These are phyloP conservation scores for Globisporangium middletonii DNA, from an alignment of 352 stramenopile genomes.

Conservation along the genomic window DNA sequence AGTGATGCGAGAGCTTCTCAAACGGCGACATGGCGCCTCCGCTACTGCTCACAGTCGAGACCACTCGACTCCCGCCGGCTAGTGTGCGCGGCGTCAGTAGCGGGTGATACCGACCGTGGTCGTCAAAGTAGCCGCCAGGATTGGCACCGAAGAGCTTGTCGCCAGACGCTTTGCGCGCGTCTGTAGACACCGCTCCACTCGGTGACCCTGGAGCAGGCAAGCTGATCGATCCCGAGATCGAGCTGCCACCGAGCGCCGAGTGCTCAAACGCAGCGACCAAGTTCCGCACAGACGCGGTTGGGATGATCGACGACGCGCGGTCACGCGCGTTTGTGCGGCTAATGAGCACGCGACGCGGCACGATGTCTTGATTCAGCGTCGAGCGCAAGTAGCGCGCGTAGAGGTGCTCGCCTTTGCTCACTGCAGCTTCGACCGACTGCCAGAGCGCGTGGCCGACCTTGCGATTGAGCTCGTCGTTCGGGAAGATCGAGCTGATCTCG, in stretches of 20 bases:
- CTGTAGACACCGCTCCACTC: background rate
- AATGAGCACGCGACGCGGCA: background rate
- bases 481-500: conserved; percentile 71
- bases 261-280: conserved; percentile 21
- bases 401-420: conserved; percentile 62
- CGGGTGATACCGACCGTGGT: conserved; percentile 8
- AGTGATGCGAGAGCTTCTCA: conserved; percentile 61
- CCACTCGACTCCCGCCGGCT: background rate
- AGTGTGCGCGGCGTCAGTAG: background rate
- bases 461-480: conserved; percentile 51
- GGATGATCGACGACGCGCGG: conserved; percentile 12
- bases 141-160: background rate
- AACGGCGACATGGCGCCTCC: conserved; percentile 34
- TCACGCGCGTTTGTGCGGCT: background rate
- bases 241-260: conserved; percentile 8
- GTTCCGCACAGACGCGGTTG: conserved; percentile 18
- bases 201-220: background rate
- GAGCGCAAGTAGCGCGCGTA: conserved; percentile 71
- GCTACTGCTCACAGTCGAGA: background rate
- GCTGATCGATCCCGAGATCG: conserved; percentile 9
- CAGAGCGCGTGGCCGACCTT: conserved; percentile 53
- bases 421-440: conserved; percentile 40
- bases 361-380: conserved; percentile 56
- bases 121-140: conserved; percentile 9
- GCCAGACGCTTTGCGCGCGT: background rate